phyloP scores from a whole-genome alignment of 2,329 filamentous ascomycete genomes.

The Sporothrix luriei region DNA sequence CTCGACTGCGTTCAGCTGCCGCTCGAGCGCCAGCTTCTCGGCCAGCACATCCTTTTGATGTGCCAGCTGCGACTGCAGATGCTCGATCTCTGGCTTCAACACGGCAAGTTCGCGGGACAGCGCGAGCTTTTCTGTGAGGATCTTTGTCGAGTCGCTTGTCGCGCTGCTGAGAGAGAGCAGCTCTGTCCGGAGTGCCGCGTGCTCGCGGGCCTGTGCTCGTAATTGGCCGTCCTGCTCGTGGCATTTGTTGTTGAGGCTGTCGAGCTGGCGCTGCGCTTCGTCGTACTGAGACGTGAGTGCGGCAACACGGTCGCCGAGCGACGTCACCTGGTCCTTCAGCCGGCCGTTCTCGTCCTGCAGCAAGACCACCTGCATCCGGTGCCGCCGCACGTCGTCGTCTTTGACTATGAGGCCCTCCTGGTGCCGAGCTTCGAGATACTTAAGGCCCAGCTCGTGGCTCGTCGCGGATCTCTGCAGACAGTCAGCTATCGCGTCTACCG shows the following conservation, averaged over 20 bases:
- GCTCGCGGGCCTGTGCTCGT: conserved; percentile 53
- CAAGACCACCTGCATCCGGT: conserved; percentile 70
- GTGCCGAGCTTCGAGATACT: conserved; percentile 67
- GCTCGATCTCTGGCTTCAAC: conserved; percentile 59
- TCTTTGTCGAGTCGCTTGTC: conserved; percentile 69
- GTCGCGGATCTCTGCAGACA: conserved; percentile 48
- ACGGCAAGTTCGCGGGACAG: conserved; percentile 56
- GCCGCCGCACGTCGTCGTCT: conserved; percentile 71
- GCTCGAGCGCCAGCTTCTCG: conserved; percentile 78
- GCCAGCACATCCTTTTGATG: conserved; percentile 69
- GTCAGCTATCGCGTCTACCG: conserved; percentile 9
- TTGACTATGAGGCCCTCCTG: conserved; percentile 69
- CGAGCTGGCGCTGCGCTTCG: conserved; percentile 48
- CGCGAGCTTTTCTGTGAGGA: conserved; percentile 62
- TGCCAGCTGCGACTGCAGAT: conserved; percentile 57
- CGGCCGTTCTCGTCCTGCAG: conserved; percentile 73
- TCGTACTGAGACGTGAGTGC: conserved; percentile 48
- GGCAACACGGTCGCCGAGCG: conserved; percentile 63
- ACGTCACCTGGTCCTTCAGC: conserved; percentile 63
- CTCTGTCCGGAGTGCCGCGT: conserved; percentile 63
- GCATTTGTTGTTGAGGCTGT: conserved; percentile 48
- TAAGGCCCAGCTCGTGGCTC: conserved; percentile 65
- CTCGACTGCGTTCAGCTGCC: conserved; percentile 74
- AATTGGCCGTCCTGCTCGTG: conserved; percentile 53
- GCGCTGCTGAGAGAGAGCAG: conserved; percentile 67